Conservation (phyloP, 495 filamentous ascomycete genomes). For the Neurospora tetraspora region DNA sequence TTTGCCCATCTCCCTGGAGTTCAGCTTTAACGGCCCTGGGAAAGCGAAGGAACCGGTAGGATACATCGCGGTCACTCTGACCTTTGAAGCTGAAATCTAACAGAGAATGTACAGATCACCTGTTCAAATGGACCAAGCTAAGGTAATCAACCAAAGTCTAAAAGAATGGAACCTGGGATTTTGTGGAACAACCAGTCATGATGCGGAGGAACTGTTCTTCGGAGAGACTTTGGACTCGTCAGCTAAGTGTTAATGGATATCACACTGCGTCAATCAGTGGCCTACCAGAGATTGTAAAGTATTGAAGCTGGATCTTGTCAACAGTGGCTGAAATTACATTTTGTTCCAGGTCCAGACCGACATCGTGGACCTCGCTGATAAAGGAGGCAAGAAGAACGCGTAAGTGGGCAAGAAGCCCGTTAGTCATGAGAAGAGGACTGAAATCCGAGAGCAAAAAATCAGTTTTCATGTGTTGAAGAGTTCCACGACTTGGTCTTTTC, state of each 20-base stretch:
- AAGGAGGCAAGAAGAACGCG: background rate
- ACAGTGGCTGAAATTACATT: no score
- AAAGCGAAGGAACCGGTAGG: background rate
- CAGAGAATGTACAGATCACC: background rate
- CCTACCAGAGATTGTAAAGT: background rate
- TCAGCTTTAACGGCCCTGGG: background rate
- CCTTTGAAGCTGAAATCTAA: background rate
- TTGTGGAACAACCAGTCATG: background rate
- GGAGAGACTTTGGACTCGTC: background rate
- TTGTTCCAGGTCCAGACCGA: background rate
- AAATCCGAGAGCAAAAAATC: background rate
- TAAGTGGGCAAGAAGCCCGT: background rate
- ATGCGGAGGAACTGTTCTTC: background rate
- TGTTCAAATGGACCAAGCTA: background rate
- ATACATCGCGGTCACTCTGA: background rate
- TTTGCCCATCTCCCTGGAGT: background rate
- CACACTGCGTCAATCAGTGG: background rate
- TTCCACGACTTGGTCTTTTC: background rate
- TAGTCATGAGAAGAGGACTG: no score
- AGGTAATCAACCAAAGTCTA: background rate
- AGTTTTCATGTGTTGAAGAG: background rate
- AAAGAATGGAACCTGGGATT: background rate
- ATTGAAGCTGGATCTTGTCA: background rate
- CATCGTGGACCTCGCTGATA: background rate
- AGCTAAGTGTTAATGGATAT: background rate